Percentiles rank a stretch among this genome's conserved stretches.
Conservation (phyloP, 106 monocot genomes). For the Dactylorhiza incarnata region DNA sequence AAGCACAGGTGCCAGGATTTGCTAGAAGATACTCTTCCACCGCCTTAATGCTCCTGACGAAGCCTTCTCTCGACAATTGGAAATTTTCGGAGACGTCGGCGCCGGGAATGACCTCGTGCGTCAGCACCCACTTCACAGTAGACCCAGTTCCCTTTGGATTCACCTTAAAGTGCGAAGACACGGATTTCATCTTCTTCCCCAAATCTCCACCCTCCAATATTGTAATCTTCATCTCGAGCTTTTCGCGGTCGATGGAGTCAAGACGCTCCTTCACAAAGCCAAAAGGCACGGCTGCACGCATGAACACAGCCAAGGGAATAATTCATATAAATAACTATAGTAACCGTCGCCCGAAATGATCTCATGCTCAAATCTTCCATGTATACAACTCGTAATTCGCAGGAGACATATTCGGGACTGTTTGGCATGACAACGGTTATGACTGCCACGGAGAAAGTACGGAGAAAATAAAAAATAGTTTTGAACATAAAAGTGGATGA, state of each 20-base stretch:
- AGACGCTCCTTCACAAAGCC: constrained; percentile 12
- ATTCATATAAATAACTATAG: neutral
- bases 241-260: constrained; percentile 13
- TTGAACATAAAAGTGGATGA: no score
- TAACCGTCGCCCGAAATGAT: no score
- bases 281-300: constrained; percentile 6
- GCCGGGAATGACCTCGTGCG: constrained; percentile 6
- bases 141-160: neutral
- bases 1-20: neutral
- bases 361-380: no score
- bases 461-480: no score
- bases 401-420: no score
- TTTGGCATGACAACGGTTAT: no score
- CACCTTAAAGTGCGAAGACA: constrained; percentile 11
- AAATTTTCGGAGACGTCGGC: neutral
- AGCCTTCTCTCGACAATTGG: neutral
- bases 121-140: neutral
- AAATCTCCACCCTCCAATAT: constrained; percentile 11
- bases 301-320: neutral
- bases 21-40: neutral
- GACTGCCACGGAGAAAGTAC: no score
- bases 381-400: no score
- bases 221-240: constrained; percentile 3
- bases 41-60: neutral
- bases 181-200: constrained; percentile 15